These are phyloP conservation scores for Castanea sativa DNA, from an alignment of 306 rosid species.

Conservation along the genomic window DNA sequence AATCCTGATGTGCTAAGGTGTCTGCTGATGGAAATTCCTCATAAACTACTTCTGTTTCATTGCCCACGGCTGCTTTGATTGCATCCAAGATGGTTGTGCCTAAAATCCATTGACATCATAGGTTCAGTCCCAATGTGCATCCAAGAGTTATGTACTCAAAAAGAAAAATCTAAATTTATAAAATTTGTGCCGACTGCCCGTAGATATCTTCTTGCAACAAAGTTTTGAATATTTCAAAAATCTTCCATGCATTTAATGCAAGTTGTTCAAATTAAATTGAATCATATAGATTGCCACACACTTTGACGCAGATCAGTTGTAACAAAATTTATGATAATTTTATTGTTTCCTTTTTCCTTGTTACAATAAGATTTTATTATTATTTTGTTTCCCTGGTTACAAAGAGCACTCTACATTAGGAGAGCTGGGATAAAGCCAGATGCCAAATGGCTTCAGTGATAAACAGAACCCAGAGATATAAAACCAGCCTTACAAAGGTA, in stretches of 20 bases:
- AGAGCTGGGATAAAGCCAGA: background rate
- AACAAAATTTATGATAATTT: background rate
- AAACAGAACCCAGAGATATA: background rate
- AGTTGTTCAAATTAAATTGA: background rate
- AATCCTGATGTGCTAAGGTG: constrained; percentile 36
- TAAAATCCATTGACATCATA: constrained; percentile 18
- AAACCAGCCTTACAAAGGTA: background rate
- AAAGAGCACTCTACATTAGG: background rate
- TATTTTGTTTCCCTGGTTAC: no score
- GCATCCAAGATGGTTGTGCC: constrained; percentile 89
- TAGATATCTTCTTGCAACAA: background rate
- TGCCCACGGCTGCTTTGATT: constrained; percentile 59
- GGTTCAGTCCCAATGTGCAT: constrained; percentile 4
- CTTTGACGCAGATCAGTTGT: background rate
- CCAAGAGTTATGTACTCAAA: background rate
- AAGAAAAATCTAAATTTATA: background rate
- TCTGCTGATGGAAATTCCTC: constrained; percentile 38
- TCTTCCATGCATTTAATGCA: background rate
- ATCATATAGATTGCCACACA: background rate
- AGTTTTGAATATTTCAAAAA: background rate
- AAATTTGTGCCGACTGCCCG: background rate
- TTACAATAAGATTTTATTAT: no score
- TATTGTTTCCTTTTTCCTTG: no score
- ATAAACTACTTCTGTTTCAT: constrained; percentile 56
- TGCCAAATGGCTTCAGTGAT: background rate